These are phyloP conservation scores for Penium margaritaceum DNA, from an alignment of 139 green algal genomes.

Conservation along the genomic window DNA sequence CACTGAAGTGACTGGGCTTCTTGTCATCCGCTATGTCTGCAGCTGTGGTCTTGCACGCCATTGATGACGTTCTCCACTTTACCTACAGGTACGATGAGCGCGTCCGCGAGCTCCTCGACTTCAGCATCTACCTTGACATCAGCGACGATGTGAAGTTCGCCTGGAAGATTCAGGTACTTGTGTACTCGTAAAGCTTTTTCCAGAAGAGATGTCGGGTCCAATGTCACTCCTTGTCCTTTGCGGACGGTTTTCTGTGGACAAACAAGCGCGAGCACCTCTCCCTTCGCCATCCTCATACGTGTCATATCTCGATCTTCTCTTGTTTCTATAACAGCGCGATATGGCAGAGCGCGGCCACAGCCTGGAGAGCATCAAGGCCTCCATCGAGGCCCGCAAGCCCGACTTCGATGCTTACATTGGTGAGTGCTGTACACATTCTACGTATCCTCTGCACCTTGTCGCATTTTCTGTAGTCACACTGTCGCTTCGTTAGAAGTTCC, in stretches of 20 bases:
- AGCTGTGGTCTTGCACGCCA: neutral
- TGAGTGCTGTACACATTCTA: conserved; percentile 1
- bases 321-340: conserved; percentile 95
- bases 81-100: conserved; percentile 70
- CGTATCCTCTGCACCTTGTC: neutral
- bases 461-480: too few species aligned
- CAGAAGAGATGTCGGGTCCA: too few species aligned
- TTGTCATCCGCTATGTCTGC: neutral
- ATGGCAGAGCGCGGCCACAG: conserved; percentile 97
- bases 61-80: neutral
- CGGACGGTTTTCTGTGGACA: too few species aligned
- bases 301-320: too few species aligned
- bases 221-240: too few species aligned
- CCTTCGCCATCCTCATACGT: too few species aligned
- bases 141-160: conserved; percentile 98
- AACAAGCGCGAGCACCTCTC: too few species aligned
- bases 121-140: conserved; percentile 99
- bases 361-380: conserved; percentile 95
- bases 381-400: conserved; percentile 93
- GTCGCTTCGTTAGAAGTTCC: neutral
- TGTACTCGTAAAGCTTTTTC: too few species aligned
- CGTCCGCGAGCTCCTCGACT: conserved; percentile 92
- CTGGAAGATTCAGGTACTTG: conserved; percentile 95
- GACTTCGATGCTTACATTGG: conserved; percentile 85
- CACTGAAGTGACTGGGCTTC: too few species aligned